Conservation (phyloP, 768 basidiomycete species). For the Trametes maxima region DNA sequence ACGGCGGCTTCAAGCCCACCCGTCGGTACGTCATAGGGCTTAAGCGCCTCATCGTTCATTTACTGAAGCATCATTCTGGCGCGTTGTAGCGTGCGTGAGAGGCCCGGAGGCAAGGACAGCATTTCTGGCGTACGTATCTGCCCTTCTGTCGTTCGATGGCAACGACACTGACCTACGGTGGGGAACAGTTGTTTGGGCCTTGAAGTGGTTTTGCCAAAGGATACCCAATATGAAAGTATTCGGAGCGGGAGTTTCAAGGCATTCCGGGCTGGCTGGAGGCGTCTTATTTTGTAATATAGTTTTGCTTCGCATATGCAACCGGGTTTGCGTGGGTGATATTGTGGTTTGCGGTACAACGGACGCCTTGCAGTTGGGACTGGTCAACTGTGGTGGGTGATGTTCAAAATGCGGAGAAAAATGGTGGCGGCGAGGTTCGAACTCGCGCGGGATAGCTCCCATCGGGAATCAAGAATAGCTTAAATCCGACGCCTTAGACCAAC, state of each 20-base stretch:
- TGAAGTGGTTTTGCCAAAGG: background rate
- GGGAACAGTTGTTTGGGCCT: conserved; percentile 3
- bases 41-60: background rate
- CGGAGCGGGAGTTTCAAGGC: no score
- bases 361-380: no score
- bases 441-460: conserved; percentile 84
- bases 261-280: no score
- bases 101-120: conserved; percentile 67
- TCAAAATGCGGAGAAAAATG: conserved; percentile 36
- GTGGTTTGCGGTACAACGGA: no score
- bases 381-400: no score
- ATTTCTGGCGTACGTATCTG: conserved; percentile 47
- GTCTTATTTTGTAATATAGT: no score
- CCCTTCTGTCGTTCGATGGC: background rate
- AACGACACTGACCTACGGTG: background rate
- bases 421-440: conserved; percentile 92
- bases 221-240: no score
- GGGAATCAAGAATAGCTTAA: conserved; percentile 75
- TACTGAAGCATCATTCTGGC: background rate
- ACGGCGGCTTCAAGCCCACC: conserved; percentile 61
- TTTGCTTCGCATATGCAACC: no score
- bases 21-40: conserved; percentile 50
- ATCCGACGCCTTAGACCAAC: conserved; percentile 92
- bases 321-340: no score
- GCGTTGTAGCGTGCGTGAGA: conserved; percentile 57